Evolutionary conservation across 306 rosid genomes (phyloP).

Genomic region (Cyamopsis tetragonoloba): DNA sequence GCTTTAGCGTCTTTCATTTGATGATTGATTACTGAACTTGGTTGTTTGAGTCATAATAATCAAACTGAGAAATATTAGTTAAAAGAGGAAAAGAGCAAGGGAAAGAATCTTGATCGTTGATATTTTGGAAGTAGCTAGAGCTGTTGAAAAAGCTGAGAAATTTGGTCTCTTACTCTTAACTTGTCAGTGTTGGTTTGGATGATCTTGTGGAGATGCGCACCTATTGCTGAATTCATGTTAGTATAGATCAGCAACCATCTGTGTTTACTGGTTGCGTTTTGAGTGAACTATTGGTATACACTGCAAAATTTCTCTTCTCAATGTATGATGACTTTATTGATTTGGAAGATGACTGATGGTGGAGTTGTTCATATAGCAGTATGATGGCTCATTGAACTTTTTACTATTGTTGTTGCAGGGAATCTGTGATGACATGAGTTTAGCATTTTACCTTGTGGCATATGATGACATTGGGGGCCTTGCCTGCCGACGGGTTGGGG

Average conservation of each 20-base stretch:
- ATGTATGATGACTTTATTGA: slow-evolving; percentile 25
- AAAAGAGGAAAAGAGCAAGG: neutral
- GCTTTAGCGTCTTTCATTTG: neutral
- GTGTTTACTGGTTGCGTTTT: slow-evolving; percentile 5
- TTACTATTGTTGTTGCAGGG: slow-evolving; percentile 61
- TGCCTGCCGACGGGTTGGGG: slow-evolving; percentile 68
- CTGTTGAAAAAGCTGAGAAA: slow-evolving; percentile 14
- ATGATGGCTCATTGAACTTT: slow-evolving; percentile 29
- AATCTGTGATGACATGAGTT: slow-evolving; percentile 62
- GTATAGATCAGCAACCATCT: neutral
- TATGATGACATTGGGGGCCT: slow-evolving; percentile 93
- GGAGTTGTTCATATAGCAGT: slow-evolving; percentile 12
- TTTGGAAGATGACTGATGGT: slow-evolving; percentile 28
- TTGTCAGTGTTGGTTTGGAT: neutral
- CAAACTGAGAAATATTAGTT: neutral
- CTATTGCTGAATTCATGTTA: neutral
- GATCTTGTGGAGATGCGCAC: slow-evolving; percentile 1
- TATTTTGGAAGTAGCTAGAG: neutral
- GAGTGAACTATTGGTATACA: neutral
- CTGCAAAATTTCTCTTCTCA: slow-evolving; percentile 13
- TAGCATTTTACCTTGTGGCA: slow-evolving; percentile 75
- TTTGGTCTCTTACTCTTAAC: neutral
- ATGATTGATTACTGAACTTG: neutral
- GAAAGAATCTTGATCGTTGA: neutral
- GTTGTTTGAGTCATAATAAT: slow-evolving; percentile 4